phyloP scores from a whole-genome alignment of 2,329 filamentous ascomycete species.

The Lanzia echinophila region DNA sequence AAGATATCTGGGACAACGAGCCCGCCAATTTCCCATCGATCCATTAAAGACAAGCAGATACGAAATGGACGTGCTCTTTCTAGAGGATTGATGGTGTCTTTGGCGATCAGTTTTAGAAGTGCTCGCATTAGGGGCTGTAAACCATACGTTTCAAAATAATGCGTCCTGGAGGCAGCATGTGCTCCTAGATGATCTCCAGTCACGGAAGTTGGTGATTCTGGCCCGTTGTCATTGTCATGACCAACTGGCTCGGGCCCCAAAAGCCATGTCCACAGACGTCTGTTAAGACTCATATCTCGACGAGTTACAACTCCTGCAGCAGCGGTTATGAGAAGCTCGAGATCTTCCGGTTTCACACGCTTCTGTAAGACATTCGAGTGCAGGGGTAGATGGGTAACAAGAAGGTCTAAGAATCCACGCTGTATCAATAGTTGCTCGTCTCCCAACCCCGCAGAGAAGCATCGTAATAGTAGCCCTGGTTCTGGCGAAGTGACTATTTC shows the following conservation, averaged over 20 bases:
- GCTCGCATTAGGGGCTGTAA: conserved; percentile 67
- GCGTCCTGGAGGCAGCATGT: conserved; percentile 50
- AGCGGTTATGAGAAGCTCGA: conserved; percentile 74
- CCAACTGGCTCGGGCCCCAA: conserved; percentile 64
- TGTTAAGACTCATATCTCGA: conserved; percentile 93
- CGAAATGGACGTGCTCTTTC: conserved; percentile 81
- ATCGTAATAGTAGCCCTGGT: conserved; percentile 81
- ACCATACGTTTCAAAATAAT: conserved; percentile 79
- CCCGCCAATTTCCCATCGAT: conserved; percentile 94
- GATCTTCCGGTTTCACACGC: conserved; percentile 64
- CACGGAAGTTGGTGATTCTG: conserved; percentile 37
- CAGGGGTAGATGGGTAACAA: conserved; percentile 84
- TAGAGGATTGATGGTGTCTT: conserved; percentile 43
- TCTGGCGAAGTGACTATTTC: conserved; percentile 79
- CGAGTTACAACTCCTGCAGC: conserved; percentile 82
- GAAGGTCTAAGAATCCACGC: conserved; percentile 83
- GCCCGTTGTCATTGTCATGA: conserved; percentile 41
- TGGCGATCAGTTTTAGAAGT: conserved; percentile 68
- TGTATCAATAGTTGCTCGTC: conserved; percentile 91
- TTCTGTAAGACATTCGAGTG: conserved; percentile 75
- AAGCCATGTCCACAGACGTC: conserved; percentile 93
- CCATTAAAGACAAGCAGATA: conserved; percentile 92
- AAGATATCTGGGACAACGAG: conserved; percentile 85
- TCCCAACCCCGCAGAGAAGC: conserved; percentile 80
- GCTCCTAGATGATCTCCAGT: conserved; percentile 22